Evolutionary conservation across 2,329 filamentous ascomycete species (phyloP), one percentile per base, ranked within the genome.

Genomic region (Dactylellina leptospora): DNA sequence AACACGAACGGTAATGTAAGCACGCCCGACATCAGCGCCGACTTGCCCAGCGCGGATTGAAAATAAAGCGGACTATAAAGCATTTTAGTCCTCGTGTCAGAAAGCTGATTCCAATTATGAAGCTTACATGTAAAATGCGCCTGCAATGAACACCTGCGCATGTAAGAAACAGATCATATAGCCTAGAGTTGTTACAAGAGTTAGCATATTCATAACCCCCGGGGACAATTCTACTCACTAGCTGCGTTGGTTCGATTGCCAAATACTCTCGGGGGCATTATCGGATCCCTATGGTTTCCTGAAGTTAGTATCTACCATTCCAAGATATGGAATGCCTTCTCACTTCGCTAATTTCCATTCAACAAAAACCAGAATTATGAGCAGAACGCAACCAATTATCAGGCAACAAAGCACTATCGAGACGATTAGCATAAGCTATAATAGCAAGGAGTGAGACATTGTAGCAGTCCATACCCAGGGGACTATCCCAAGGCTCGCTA

Each of bases 181-280:
- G 76, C 79, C 62, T 77, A 80, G 82, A 74, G 84, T 83, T 2
- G 13, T 25, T 18, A 11, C 81, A 81, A 74, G 85, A 83, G 79
- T 75, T 83, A 83, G 2, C n/a, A n/a, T n/a, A n/a, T n/a, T n/a
- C n/a, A n/a, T n/a, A n/a, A n/a, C n/a, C n/a, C n/a, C n/a, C n/a
- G n/a, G n/a, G n/a, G n/a, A n/a, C n/a, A n/a, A n/a, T n/a, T n/a
- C 64, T 59, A 27, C 68, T 75, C 76, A 64, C 74, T 81, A 0
- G 87, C 87, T 9, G 86, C 77, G 60, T 86, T 88, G 0, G 87
- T 85, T 28, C 79, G 76, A 13, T 82, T 80, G 1, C 79, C 79
- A 79, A 91, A 90, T 0, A 91, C 80, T 1, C 81, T 81, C 61
- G 90, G 79, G 0, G 89, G 90, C 75, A 92, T 88, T n/a, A 92